Evolutionary conservation across 2,329 filamentous ascomycete species (phyloP).

Genomic region (Corynespora cassiicola): DNA sequence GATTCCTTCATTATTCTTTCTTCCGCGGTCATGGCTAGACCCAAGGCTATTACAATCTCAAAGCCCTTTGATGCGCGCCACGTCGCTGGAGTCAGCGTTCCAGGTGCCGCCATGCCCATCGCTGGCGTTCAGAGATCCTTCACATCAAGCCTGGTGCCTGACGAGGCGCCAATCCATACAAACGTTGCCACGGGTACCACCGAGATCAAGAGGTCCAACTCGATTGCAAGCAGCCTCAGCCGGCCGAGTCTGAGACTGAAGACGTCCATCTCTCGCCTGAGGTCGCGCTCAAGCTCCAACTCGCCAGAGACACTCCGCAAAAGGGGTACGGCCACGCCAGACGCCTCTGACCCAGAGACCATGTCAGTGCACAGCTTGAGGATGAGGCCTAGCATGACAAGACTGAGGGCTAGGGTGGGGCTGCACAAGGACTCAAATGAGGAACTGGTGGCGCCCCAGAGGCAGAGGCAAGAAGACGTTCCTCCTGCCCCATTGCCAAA

Average conservation of each 20-base stretch:
- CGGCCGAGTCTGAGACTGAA: slow-evolving; percentile 34
- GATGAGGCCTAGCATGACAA: slow-evolving; percentile 25
- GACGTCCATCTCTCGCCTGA: slow-evolving; percentile 30
- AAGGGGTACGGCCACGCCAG: slow-evolving; percentile 4
- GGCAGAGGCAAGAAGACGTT: not conserved
- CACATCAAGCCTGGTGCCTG: slow-evolving; percentile 23
- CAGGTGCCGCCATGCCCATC: slow-evolving; percentile 23
- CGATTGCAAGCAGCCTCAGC: slow-evolving; percentile 27
- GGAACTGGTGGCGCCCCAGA: not conserved
- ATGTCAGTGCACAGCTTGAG: slow-evolving; percentile 14
- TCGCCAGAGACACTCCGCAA: slow-evolving; percentile 16
- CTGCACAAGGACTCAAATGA: slow-evolving; percentile 14
- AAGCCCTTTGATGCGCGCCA: slow-evolving; percentile 40
- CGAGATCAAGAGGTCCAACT: slow-evolving; percentile 34
- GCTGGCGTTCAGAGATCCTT: slow-evolving; percentile 24
- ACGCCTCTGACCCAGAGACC: not conserved
- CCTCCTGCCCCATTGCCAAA: not conserved
- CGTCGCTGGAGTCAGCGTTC: slow-evolving; percentile 37
- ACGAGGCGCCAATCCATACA: slow-evolving; percentile 34
- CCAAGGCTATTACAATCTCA: slow-evolving; percentile 35
- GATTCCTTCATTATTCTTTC: slow-evolving; percentile 4
- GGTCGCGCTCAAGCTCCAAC: slow-evolving; percentile 23
- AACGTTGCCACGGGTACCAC: slow-evolving; percentile 28
- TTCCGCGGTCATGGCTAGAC: slow-evolving; percentile 22
- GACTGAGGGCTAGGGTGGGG: slow-evolving; percentile 22